Conservation (phyloP, 179 eudicot genomes). For the Silene noctiflora region DNA sequence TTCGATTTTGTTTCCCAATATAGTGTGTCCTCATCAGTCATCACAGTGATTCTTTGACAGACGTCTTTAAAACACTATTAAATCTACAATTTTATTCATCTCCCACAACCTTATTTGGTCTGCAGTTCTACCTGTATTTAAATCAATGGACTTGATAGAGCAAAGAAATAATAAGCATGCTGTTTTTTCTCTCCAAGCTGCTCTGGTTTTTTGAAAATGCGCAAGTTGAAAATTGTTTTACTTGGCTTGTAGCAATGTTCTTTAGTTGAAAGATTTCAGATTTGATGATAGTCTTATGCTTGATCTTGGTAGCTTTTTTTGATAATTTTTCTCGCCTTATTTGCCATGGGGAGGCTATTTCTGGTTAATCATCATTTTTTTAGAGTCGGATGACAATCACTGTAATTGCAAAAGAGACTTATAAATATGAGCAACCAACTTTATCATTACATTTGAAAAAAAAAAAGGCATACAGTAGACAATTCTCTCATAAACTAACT, state of each 20-base stretch:
- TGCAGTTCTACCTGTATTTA: neutral
- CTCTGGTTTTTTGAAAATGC: neutral
- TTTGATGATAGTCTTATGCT: neutral
- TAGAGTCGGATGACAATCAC: neutral
- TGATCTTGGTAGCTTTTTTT: neutral
- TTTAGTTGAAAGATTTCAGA: neutral
- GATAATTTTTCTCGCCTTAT: neutral
- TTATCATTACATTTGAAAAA: neutral
- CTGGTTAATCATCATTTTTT: neutral
- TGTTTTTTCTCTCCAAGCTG: neutral
- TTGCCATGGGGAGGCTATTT: neutral
- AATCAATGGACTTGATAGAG: neutral
- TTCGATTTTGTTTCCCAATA: neutral
- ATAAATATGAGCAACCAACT: neutral
- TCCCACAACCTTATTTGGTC: too few species aligned
- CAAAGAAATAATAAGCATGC: neutral
- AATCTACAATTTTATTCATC: neutral
- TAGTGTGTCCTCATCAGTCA: neutral
- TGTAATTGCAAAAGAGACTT: conserved; percentile 3
- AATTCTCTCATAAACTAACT: neutral
- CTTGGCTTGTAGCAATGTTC: conserved; percentile 7
- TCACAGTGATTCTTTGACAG: neutral
- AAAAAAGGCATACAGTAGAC: neutral
- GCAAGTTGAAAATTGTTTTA: neutral
- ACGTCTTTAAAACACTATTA: neutral